phyloP scores from a whole-genome alignment of 345 rosid species.

The Syzygium oleosum region DNA sequence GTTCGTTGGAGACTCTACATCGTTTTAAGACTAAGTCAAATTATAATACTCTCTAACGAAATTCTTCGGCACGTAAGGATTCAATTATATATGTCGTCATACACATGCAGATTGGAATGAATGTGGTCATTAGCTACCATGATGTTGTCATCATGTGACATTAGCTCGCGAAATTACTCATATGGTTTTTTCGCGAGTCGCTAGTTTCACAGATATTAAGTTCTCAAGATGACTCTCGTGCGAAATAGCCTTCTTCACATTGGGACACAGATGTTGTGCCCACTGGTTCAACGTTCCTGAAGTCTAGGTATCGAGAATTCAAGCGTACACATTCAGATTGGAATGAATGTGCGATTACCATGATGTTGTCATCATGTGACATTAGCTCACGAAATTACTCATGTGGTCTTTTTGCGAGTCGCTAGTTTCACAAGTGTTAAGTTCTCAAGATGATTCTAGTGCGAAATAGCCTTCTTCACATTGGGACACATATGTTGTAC shows the following conservation, averaged over 20 bases:
- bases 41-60: not conserved
- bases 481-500: not conserved
- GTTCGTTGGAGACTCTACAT: not conserved
- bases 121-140: not conserved
- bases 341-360: not conserved
- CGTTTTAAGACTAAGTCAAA: not conserved
- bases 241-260: too few relatives aligned
- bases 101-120: too few relatives aligned
- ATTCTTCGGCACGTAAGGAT: not conserved
- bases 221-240: too few relatives aligned
- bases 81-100: not conserved
- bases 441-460: too few relatives aligned
- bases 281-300: not conserved
- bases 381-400: too few relatives aligned
- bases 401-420: too few relatives aligned
- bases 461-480: too few relatives aligned
- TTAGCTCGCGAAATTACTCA: too few relatives aligned
- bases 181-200: too few relatives aligned
- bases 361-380: not conserved
- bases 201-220: too few relatives aligned
- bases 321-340: too few relatives aligned
- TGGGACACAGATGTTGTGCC: not conserved
- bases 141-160: not conserved
- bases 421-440: too few relatives aligned
- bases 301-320: not conserved